Evolutionary conservation across 371 early-diverging fungal genomes (phyloP), one percentile per base, ranked within the genome.

Genomic region (Umbelopsis sp.): DNA sequence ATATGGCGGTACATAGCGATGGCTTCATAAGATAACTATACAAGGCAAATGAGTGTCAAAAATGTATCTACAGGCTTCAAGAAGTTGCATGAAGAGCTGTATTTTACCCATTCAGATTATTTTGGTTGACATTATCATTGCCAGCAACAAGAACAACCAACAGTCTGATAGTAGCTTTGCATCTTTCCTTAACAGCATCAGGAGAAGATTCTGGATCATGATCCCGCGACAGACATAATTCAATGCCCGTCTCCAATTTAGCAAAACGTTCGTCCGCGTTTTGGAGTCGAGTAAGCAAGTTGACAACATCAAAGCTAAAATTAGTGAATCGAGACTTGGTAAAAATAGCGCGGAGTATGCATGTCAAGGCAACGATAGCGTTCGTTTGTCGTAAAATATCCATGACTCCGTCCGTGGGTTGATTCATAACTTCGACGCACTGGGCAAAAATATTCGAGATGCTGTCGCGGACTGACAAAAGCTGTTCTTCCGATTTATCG

Each of bases 81-180:
- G 14, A 3, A 35, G 11, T 29, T 29, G 24, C 44, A 44, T 20
- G 18, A 63, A 20, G 2, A 14, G n/a, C 10, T 38, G 3, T 22
- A 7, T 11, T 35, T 37, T 25, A 82, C 70, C 83, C 81, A 68
- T 87, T 87, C 69, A 87, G 62, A 44, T 77, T 83, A 70, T 85
- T 87, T 69, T 87, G 83, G 69, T 85, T 87, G 22, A 87, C 81
- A 68, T 87, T 85, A 44, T 87, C 83, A 48, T 83, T 84, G n/a
- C 87, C 87, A 37, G 82, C 78, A 10, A 75, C 75, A n/a, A 87
- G 63, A 16, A 77, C 77, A 7, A 84, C 67, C 2, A 85, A 79
- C 18, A 87, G 71, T 50, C 72, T 66, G 32, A 87, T 66, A 1
- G 82, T 81, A 2, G 69, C 74, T 14, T 69, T 66, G 18, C 18